A percentile compares a stretch with the other conserved stretches of the same genome.
phyloP scores from a whole-genome alignment of 345 rosid species.

The Aquilaria sinensis region DNA sequence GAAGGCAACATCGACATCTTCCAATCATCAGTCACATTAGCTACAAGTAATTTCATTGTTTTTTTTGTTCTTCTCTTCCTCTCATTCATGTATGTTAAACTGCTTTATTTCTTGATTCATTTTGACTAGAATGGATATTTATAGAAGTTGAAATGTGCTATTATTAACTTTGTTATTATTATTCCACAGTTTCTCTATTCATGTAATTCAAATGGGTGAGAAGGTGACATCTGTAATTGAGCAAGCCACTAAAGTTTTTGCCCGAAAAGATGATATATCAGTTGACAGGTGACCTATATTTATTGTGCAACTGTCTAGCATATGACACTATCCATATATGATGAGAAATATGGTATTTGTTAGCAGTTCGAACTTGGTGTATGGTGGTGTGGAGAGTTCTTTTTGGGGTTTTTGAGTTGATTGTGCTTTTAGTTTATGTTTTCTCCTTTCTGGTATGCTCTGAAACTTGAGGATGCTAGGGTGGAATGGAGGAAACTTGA shows the following conservation, averaged over 20 bases:
- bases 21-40: conserved; percentile 70
- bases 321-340: no score
- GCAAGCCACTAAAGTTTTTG: conserved; percentile 71
- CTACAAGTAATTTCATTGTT: conserved; percentile 55
- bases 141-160: background rate
- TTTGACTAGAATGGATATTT: background rate
- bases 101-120: background rate
- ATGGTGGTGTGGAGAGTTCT: no score
- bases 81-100: background rate
- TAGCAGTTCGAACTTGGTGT: no score
- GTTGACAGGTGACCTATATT: conserved; percentile 42
- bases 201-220: conserved; percentile 89
- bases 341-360: no score
- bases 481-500: no score
- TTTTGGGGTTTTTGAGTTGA: no score
- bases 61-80: conserved; percentile 9
- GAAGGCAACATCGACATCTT: conserved; percentile 59
- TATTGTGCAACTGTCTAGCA: no score
- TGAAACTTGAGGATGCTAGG: no score
- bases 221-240: conserved; percentile 81
- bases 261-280: conserved; percentile 68
- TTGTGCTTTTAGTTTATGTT: no score
- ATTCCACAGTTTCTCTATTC: conserved; percentile 76
- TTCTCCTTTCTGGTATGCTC: no score
- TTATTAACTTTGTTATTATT: conserved; percentile 5